Conservation (phyloP, 2,329 filamentous ascomycete genomes). For the Aspergillus puulaauensis region DNA sequence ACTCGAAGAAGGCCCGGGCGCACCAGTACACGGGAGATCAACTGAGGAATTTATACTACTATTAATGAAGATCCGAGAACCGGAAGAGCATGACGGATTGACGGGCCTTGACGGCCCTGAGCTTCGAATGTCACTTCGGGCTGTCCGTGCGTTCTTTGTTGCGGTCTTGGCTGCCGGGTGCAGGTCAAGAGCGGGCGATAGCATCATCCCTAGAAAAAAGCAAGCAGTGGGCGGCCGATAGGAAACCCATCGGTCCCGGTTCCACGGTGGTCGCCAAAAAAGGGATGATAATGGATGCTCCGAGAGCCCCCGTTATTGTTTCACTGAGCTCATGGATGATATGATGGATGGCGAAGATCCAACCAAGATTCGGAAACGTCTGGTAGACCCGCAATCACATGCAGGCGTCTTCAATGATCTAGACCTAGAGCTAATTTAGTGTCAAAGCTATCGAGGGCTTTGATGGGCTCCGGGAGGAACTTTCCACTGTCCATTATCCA, state of each 20-base stretch:
- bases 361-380: slow-evolving; percentile 8
- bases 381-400: slow-evolving; percentile 36
- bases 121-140: neutral
- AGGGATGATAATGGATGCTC: neutral
- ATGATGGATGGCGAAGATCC: neutral
- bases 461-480: neutral
- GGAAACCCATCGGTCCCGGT: neutral
- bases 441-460: neutral
- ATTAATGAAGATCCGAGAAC: neutral
- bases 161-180: neutral
- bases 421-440: slow-evolving; percentile 5
- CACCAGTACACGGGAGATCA: slow-evolving; percentile 11
- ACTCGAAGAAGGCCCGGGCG: slow-evolving; percentile 12
- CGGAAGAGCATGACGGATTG: neutral
- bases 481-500: neutral
- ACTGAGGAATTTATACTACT: slow-evolving; percentile 3
- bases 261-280: neutral
- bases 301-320: neutral
- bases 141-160: slow-evolving; percentile 3
- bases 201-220: neutral
- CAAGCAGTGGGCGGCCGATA: neutral
- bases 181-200: neutral
- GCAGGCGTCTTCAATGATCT: slow-evolving; percentile 8
- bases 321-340: neutral
- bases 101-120: neutral